Base-by-base conservation (phyloP, 331 rosid species). In the Telfairia occidentalis region DNA sequence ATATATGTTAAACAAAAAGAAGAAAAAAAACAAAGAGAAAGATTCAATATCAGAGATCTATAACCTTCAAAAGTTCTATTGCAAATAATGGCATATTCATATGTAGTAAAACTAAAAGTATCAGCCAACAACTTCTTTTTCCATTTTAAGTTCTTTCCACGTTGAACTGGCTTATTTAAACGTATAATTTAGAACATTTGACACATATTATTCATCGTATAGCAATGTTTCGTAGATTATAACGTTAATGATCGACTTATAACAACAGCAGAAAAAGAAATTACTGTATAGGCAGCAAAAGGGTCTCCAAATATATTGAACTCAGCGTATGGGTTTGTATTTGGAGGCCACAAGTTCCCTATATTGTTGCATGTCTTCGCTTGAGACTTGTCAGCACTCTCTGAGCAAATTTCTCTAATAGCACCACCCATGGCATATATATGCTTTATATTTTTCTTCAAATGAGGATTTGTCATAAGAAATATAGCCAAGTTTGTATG, bases 341-440 rank as follows among this genome's bases (percentile, higher is more conserved):
- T 85, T 71, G 63, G 84, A 2, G 90, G 87, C 83, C 82, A 91
- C 91, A 94, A 77, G 49, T 91, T 94, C 38, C 98, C 97, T 15
- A 42, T 87, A 66, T 88, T 87, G 71, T 92, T 90, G 75, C 97
- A 94, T 74, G 85, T 75, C 66, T 87, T 89, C 81, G 80, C 73
- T 3, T 92, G 98, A 81, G 96, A 93, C 74, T 96, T 91, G 34
- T 92, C 91, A 7, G 91, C 19, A 67, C 23, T 42, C 2, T 24
- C 84, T 7, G 96, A 96, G 75, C 89, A 89, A 73, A 86, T 87
- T 28, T 97, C 77, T 38, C 96, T 86, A 75, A 94, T 91, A 60
- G 92, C 95, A 0, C 97, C 98, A 19, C 97, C 98, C 97, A 94
- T 94, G 28, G 87, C 85, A 70, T 87, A 94, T 16, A 94, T 84